phyloP scores from a whole-genome alignment of 331 rosid genomes.

The Malus hybrid region DNA sequence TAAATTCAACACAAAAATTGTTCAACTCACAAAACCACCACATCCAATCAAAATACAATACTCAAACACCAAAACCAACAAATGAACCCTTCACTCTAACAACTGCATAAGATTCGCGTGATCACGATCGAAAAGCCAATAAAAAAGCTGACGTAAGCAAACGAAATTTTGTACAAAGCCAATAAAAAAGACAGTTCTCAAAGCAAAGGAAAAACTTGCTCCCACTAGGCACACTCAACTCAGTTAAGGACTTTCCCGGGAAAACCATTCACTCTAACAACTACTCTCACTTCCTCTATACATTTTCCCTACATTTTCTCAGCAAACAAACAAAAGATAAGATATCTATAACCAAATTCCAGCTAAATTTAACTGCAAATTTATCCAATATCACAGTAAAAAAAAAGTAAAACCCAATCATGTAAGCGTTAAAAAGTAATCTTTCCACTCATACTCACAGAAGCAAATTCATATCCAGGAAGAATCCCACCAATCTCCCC shows the following conservation, averaged over 20 bases:
- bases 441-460: constrained; percentile 47
- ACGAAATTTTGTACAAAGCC: not conserved
- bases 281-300: not conserved
- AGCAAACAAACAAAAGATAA: not conserved
- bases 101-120: not conserved
- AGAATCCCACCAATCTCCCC: constrained; percentile 50
- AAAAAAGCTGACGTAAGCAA: not conserved
- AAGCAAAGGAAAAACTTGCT: not conserved
- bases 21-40: not conserved
- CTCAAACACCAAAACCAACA: not conserved
- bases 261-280: not conserved
- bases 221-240: not conserved
- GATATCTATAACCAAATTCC: not conserved
- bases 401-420: not conserved
- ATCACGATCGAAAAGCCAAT: not conserved
- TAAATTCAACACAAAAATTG: not conserved
- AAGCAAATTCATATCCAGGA: constrained; percentile 84
- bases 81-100: not conserved
- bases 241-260: not conserved
- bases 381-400: not conserved
- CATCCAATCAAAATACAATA: not conserved
- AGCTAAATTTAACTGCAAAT: not conserved
- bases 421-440: not conserved
- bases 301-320: not conserved
- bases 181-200: not conserved